Percentiles rank a stretch among this genome's conserved stretches.
Conservation (phyloP, 176 grass and related monocot species). For the Carex pumila region DNA sequence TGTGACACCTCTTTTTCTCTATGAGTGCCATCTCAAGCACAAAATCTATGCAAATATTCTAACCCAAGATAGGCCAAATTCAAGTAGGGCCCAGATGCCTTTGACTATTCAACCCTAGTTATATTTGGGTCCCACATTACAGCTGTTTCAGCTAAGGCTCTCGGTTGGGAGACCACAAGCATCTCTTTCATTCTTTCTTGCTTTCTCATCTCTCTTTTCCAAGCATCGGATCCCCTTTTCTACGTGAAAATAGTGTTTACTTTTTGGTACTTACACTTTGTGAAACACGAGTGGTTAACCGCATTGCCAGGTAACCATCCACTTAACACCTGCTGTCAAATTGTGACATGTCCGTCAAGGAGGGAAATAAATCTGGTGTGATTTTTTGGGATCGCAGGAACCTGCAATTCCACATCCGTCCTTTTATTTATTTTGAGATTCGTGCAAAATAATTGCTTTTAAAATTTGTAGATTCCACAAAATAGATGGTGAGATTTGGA, state of each 20-base stretch:
- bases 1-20: background rate
- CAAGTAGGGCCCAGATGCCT: background rate
- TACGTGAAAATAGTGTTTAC: background rate
- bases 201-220: slow-evolving; percentile 14
- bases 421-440: no score
- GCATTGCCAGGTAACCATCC: background rate
- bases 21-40: background rate
- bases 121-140: background rate
- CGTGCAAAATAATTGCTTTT: no score
- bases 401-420: no score
- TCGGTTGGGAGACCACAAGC: slow-evolving; percentile 21
- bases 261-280: slow-evolving; percentile 10
- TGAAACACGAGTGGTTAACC: background rate
- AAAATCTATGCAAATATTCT: slow-evolving; percentile 24
- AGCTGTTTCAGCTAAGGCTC: background rate
- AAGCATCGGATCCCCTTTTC: slow-evolving; percentile 23
- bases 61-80: background rate
- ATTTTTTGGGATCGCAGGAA: no score
- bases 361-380: no score
- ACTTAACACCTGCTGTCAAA: background rate
- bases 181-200: slow-evolving; percentile 16
- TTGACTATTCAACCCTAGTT: background rate
- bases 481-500: no score
- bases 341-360: background rate
- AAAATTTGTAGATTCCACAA: no score